phyloP scores from a whole-genome alignment of 352 stramenopile species.

The Phytophthora cryptogea region DNA sequence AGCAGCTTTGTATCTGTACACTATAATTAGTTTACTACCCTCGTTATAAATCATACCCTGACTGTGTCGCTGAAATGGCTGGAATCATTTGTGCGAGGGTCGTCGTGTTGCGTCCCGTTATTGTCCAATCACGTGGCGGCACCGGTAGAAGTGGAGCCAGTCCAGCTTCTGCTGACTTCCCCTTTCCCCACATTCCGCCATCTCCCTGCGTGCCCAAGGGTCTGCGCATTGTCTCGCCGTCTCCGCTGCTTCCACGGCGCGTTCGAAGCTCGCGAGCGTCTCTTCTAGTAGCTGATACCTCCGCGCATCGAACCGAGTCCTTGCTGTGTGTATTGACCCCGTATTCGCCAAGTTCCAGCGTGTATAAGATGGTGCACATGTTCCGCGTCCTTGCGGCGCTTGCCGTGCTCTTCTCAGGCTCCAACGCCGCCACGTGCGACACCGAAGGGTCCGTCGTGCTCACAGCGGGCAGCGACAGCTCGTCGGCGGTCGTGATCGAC shows the following conservation, averaged over 20 bases:
- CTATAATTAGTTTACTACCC: not conserved
- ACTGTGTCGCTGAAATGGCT: not conserved
- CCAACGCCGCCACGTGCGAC: conserved; percentile 28
- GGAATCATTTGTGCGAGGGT: not conserved
- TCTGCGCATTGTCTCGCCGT: conserved; percentile 3
- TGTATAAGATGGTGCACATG: conserved; percentile 5
- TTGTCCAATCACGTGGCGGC: not conserved
- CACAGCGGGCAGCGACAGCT: conserved; percentile 34
- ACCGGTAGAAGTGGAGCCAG: conserved; percentile 26
- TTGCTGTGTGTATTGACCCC: not conserved
- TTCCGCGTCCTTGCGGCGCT: conserved; percentile 2
- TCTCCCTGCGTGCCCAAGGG: conserved; percentile 10
- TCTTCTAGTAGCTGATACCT: conserved; percentile 12
- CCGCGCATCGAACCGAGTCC: conserved; percentile 10
- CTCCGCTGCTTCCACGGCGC: conserved; percentile 7
- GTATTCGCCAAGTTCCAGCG: not conserved
- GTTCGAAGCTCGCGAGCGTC: conserved; percentile 10
- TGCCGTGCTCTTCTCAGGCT: conserved; percentile 11
- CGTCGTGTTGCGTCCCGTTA: not conserved
- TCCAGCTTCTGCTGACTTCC: conserved; percentile 29
- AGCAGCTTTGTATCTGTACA: not conserved
- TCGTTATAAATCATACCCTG: not conserved
- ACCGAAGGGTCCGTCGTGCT: conserved; percentile 49
- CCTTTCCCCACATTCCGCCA: conserved; percentile 29
- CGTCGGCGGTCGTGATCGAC: conserved; percentile 41